phyloP scores from a whole-genome alignment of 192 early-diverging fungal species.

The Globomyces pollinis-pini region DNA sequence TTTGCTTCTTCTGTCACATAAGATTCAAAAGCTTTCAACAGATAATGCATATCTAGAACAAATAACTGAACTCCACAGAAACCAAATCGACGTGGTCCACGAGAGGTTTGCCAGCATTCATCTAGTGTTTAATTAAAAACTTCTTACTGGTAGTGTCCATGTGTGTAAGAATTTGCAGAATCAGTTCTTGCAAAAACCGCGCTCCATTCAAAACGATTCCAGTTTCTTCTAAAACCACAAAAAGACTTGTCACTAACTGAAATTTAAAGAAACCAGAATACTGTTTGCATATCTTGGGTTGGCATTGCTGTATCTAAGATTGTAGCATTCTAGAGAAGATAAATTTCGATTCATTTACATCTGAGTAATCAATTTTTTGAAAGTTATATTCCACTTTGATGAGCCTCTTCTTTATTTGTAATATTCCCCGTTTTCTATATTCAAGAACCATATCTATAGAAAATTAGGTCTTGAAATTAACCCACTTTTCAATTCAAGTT shows the following conservation, averaged over 20 bases:
- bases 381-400: conserved; percentile 32
- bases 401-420: conserved; percentile 8
- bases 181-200: neutral
- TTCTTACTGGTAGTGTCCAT: conserved; percentile 12
- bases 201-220: conserved; percentile 10
- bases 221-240: no score
- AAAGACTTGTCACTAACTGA: no score
- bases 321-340: conserved; percentile 16
- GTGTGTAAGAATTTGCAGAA: conserved; percentile 12
- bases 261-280: no score
- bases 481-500: conserved; percentile 12
- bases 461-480: neutral
- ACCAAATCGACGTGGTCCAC: conserved; percentile 31
- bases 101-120: conserved; percentile 18
- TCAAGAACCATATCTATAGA: neutral
- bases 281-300: no score
- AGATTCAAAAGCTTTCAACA: conserved; percentile 28
- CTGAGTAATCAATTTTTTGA: conserved; percentile 32
- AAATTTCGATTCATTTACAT: neutral
- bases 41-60: conserved; percentile 50
- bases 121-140: conserved; percentile 15
- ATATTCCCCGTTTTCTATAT: conserved; percentile 12
- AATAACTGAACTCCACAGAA: conserved; percentile 50
- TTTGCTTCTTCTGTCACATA: conserved; percentile 29
- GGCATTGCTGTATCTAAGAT: no score